Conservation (phyloP, 73 alveolate species). For the Tetrahymena malaccensis region DNA sequence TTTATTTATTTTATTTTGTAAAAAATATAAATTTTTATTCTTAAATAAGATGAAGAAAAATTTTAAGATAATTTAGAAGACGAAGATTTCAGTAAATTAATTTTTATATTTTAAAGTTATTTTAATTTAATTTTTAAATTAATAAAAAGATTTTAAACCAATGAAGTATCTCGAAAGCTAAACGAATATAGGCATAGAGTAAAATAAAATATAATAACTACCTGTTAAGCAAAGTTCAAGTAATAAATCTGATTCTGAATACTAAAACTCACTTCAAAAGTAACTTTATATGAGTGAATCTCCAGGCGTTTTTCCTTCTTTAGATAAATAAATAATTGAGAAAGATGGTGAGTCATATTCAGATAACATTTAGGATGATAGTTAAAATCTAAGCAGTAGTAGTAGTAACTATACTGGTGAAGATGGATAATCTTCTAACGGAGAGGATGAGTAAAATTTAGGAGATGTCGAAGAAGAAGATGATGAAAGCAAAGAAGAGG, state of each 20-base stretch:
- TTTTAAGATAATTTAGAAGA: not conserved
- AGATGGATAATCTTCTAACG: not conserved
- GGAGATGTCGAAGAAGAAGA: not conserved
- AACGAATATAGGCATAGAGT: not conserved
- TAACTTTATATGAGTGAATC: not conserved
- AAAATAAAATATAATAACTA: not conserved
- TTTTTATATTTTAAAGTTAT: not conserved
- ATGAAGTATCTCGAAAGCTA: not conserved
- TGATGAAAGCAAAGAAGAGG: not conserved
- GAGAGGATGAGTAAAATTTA: not conserved
- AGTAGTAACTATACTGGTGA: not conserved
- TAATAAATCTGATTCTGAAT: not conserved
- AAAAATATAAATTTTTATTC: not conserved
- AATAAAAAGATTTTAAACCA: not conserved
- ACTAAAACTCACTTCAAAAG: not conserved
- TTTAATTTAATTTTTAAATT: too few species aligned
- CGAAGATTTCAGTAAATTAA: not conserved
- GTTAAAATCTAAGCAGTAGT: not conserved
- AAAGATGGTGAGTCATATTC: not conserved
- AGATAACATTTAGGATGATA: not conserved
- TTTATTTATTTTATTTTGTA: too few species aligned
- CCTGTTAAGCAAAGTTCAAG: not conserved
- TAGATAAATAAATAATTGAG: not conserved
- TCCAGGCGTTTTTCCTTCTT: not conserved
- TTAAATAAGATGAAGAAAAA: not conserved